Evolutionary conservation across 768 basidiomycete genomes (phyloP).

Genomic region (Lentinula edodes): DNA sequence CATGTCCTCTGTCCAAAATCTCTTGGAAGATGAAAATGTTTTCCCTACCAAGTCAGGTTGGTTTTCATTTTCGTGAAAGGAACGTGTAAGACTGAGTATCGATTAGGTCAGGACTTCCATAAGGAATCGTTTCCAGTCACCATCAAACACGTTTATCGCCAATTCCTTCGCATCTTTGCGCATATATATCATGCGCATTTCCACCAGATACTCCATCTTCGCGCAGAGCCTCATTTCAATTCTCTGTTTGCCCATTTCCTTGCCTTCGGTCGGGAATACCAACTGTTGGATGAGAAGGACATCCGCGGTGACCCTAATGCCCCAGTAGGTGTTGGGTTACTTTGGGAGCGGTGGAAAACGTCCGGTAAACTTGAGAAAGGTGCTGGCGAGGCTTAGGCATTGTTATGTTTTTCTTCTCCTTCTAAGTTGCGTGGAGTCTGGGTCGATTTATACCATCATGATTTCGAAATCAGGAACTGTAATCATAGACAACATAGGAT

Average conservation of each 20-base stretch:
- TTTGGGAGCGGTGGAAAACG: constrained; percentile 90
- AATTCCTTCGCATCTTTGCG: constrained; percentile 93
- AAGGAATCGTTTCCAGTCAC: constrained; percentile 78
- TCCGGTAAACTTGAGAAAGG: constrained; percentile 48
- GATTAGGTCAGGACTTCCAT: constrained; percentile 78
- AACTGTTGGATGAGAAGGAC: constrained; percentile 85
- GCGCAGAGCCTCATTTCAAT: constrained; percentile 93
- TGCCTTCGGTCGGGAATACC: constrained; percentile 89
- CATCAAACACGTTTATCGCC: constrained; percentile 90
- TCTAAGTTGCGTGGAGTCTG: not conserved
- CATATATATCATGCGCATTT: constrained; percentile 98
- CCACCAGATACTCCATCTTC: constrained; percentile 83
- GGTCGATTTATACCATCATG: not conserved
- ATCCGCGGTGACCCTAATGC: constrained; percentile 63
- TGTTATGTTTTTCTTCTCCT: not conserved
- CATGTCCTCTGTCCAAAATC: constrained; percentile 93
- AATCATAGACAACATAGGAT: not conserved
- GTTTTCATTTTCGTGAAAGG: constrained; percentile 14
- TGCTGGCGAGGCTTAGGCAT: not conserved
- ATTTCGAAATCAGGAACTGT: not conserved
- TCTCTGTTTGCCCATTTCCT: constrained; percentile 97
- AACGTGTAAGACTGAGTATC: not conserved
- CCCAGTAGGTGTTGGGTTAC: constrained; percentile 64
- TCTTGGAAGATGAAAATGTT: constrained; percentile 88
- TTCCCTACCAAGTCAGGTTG: constrained; percentile 95